phyloP scores from a whole-genome alignment of 73 alveolate genomes.

The Paraurostyla sp. region DNA sequence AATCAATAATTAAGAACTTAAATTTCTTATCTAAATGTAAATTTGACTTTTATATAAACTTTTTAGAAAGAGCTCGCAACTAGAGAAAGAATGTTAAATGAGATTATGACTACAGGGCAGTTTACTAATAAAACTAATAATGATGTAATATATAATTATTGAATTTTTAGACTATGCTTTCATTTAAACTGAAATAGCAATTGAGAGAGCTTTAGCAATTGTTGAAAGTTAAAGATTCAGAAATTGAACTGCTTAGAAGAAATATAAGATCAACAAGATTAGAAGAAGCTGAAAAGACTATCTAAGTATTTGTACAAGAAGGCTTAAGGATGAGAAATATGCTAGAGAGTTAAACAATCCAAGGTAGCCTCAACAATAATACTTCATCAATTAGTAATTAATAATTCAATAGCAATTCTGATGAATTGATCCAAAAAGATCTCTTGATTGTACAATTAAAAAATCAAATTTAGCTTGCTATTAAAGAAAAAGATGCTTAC shows the following conservation, averaged over 20 bases:
- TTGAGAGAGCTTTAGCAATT: constrained; percentile 3
- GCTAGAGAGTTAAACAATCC: no score
- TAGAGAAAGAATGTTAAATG: constrained; percentile 28
- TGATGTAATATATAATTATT: neutral
- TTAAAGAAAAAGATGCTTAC: neutral
- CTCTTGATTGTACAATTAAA: neutral
- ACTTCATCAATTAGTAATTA: no score
- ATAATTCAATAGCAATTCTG: no score
- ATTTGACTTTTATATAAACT: neutral
- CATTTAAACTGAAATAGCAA: neutral
- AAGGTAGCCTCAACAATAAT: no score
- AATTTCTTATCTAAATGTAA: neutral
- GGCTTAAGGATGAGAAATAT: constrained; percentile 7
- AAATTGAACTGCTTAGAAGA: neutral
- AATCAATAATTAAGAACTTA: neutral
- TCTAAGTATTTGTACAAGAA: neutral
- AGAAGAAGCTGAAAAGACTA: constrained; percentile 30
- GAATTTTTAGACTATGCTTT: neutral
- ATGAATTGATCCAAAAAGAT: no score
- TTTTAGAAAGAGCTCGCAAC: neutral
- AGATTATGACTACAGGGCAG: neutral
- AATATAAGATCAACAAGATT: constrained; percentile 27
- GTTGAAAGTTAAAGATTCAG: constrained; percentile 9
- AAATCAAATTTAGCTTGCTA: neutral
- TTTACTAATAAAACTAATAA: neutral